Conservation (phyloP, 495 filamentous ascomycete species). For the Penicillium riverlandense region DNA sequence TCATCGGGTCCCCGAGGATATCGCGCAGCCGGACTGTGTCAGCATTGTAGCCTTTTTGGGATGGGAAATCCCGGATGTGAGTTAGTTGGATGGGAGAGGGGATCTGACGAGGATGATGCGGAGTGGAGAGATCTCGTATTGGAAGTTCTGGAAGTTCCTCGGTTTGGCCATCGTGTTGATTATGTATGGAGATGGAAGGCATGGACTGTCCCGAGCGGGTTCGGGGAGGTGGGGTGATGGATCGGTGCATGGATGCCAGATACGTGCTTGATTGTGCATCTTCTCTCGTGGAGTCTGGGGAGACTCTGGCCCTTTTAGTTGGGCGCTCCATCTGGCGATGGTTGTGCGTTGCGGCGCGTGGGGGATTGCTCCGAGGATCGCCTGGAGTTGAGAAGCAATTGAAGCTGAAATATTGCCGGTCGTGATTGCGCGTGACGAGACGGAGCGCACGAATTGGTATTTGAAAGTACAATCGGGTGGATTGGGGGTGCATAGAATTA, state of each 20-base stretch:
- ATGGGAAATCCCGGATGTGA: constrained; percentile 56
- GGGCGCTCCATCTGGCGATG: constrained; percentile 5
- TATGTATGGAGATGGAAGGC: background rate
- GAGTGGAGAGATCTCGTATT: too few species aligned
- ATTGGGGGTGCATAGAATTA: too few species aligned
- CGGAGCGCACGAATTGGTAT: too few species aligned
- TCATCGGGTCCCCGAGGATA: constrained; percentile 74
- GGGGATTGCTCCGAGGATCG: too few species aligned
- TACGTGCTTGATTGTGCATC: background rate
- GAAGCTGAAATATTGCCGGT: background rate
- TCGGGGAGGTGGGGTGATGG: constrained; percentile 24
- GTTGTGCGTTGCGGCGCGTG: background rate
- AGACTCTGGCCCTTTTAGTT: constrained; percentile 10
- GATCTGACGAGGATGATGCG: constrained; percentile 3
- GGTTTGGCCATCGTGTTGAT: background rate
- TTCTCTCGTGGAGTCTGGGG: background rate
- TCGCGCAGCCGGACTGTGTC: constrained; percentile 62
- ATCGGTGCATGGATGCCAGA: constrained; percentile 26
- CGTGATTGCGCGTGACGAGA: too few species aligned
- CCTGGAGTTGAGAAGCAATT: background rate
- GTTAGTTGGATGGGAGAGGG: constrained; percentile 72
- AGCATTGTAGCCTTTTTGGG: constrained; percentile 46
- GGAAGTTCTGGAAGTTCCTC: too few species aligned
- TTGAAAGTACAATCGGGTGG: too few species aligned
- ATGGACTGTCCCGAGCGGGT: constrained; percentile 4